Conservation (phyloP, 1,284 basidiomycete genomes). For the Trichosporon faecale region DNA sequence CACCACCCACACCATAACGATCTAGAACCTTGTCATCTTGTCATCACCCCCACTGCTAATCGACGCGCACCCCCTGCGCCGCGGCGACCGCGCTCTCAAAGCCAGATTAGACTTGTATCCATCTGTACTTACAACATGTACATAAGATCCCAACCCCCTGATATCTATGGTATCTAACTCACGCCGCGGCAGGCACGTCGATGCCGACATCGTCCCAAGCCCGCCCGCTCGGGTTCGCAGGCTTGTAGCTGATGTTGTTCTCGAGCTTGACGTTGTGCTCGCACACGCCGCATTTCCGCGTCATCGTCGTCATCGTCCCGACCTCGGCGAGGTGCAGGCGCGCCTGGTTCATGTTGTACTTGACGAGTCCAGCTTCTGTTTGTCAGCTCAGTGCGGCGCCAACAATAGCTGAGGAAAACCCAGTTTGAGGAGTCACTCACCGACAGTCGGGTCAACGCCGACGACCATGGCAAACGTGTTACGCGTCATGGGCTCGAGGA, state of each 20-base stretch:
- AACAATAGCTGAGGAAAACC: neutral
- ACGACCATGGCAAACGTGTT: conserved; percentile 88
- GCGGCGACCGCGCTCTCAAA: neutral
- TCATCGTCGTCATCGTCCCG: conserved; percentile 32
- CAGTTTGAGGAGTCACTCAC: conserved; percentile 54
- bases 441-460: conserved; percentile 79
- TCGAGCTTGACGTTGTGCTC: conserved; percentile 17
- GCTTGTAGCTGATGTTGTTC: conserved; percentile 40
- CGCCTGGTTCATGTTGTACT: conserved; percentile 54
- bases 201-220: conserved; percentile 44
- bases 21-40: conserved; percentile 1
- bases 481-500: conserved; percentile 88
- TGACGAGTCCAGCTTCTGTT: conserved; percentile 54
- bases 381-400: neutral
- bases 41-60: neutral
- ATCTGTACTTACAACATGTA: conserved; percentile 12
- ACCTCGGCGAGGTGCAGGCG: conserved; percentile 55
- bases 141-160: neutral
- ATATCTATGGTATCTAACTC: conserved; percentile 6
- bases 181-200: neutral
- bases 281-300: conserved; percentile 48
- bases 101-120: conserved; percentile 2
- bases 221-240: conserved; percentile 32
- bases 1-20: neutral
- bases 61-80: neutral